Percentiles rank a stretch among this genome's conserved stretches.
Conservation (phyloP, 139 green algal species). For the Auxenochlorella pyrenoidosa region DNA sequence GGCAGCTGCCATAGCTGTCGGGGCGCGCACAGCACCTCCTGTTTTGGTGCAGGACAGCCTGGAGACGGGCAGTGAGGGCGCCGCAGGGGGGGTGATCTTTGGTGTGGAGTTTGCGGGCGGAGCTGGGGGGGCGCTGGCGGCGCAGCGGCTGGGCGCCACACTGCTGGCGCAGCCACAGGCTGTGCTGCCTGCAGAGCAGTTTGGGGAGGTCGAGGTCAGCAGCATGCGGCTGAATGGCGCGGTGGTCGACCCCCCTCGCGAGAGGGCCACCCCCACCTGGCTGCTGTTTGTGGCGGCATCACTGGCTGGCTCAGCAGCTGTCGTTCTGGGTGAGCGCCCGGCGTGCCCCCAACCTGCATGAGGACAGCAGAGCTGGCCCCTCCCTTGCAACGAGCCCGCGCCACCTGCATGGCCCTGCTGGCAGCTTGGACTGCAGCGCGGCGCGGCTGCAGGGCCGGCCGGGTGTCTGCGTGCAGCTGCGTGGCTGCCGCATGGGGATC, state of each 20-base stretch:
- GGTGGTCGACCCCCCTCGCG: too few species aligned
- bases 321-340: too few species aligned
- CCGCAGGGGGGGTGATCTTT: not conserved
- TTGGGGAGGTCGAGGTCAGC: not conserved
- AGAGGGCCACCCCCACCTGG: too few species aligned
- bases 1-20: too few species aligned
- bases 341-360: not conserved
- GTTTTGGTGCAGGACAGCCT: too few species aligned
- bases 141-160: not conserved
- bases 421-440: too few species aligned
- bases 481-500: not conserved
- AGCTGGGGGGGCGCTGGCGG: not conserved
- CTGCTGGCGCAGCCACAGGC: not conserved
- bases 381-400: not conserved
- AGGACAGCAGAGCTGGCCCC: not conserved
- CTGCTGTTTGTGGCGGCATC: too few species aligned
- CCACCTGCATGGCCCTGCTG: not conserved
- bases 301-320: too few species aligned
- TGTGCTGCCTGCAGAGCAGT: not conserved
- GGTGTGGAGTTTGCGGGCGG: not conserved
- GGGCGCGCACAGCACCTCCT: too few species aligned
- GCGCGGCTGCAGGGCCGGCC: too few species aligned
- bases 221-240: not conserved
- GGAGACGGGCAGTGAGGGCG: not conserved
- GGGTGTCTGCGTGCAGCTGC: not conserved